Base-by-base conservation (phyloP, 2,329 filamentous ascomycete species). In the Colletotrichum lindemuthianum region DNA sequence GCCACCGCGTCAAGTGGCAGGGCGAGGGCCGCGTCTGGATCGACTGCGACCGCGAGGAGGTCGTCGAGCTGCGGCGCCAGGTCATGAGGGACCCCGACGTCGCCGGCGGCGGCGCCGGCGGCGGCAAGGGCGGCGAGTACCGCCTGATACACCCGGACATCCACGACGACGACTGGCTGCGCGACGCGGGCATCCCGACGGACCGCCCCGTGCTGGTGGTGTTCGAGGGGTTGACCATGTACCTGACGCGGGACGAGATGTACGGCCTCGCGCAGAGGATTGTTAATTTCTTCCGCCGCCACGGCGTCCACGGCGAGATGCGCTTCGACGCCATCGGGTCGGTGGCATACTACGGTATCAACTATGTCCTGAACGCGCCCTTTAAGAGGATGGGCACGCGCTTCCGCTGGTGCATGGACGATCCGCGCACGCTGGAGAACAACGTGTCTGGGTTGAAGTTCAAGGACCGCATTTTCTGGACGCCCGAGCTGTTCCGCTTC, bases 31-130 rank as follows among this genome's bases (percentile, higher is more conserved):
- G 72, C 11, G 67, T 72, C 13, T 77, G 75, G 76, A 70, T 77
- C 59, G 75, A 78, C 40, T 63, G 75, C 32, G 76, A 78, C 52
- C 58, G 76, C 13, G 73, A 74, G 39, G 74, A 77, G 13, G 75
- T 77, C 9, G 66, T 75, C n/a, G 69, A 69, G 6, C 67, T 77
- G 41, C 74, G 76, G 6, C 57, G 59, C 8, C 68, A 68, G 41
- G 64, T 77, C 4, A 67, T 68, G 34, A 70, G 73, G 24, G 63
- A 51, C 2, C 63, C 63, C 3, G 58, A 65, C 9, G 24, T 40
- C 0, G 24, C 39, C 0, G 44, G 48, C 24, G 24, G 24, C 24
- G 24, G 24, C 24, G 4, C 3, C 3, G 24, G 24, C 24, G 24
- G 24, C 24, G 24, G 3, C 32, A 53, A 59, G 45, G 63, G 63